A percentile compares a stretch with the other conserved stretches of the same genome.
phyloP scores from a whole-genome alignment of 352 stramenopile species.

The Phytophthora pluvialis region DNA sequence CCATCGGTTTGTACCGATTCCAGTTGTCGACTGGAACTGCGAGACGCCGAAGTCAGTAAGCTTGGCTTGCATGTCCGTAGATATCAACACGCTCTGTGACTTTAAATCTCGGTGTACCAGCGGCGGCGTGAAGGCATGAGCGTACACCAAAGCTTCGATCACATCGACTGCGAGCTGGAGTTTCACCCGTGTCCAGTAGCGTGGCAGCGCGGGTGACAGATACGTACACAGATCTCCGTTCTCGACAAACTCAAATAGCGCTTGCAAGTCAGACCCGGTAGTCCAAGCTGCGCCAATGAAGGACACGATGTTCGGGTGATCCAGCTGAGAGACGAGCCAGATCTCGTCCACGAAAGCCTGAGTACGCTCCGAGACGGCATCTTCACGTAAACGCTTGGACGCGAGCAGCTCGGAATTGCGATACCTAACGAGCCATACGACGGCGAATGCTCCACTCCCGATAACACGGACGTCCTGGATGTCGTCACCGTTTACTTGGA shows the following conservation, averaged over 20 bases:
- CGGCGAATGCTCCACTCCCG: conserved; percentile 23
- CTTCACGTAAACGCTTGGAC: conserved; percentile 32
- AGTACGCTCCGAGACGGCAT: conserved; percentile 3
- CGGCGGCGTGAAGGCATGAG: conserved; percentile 37
- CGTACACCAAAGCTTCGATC: conserved; percentile 49
- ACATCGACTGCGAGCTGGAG: conserved; percentile 50
- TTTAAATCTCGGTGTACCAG: conserved; percentile 37
- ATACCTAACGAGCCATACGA: conserved; percentile 38
- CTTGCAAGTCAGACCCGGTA: conserved; percentile 31
- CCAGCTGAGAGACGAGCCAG: conserved; percentile 35
- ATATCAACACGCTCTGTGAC: conserved; percentile 38
- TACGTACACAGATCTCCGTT: conserved; percentile 33
- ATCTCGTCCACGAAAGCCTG: conserved; percentile 42
- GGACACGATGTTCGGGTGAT: conserved; percentile 38
- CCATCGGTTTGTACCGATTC: conserved; percentile 65
- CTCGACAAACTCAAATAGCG: conserved; percentile 37
- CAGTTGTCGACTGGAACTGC: conserved; percentile 24
- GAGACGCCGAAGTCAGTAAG: conserved; percentile 32
- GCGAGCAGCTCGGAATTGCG: conserved; percentile 24
- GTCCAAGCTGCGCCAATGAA: conserved; percentile 43
- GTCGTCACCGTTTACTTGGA: conserved; percentile 27
- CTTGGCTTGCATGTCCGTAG: conserved; percentile 35
- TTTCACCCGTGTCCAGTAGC: conserved; percentile 35
- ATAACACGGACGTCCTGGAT: conserved; percentile 31
- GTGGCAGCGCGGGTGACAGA: conserved; percentile 8